Conservation (phyloP, 371 early-diverging fungal genomes). For the Haplosporangium sp. region DNA sequence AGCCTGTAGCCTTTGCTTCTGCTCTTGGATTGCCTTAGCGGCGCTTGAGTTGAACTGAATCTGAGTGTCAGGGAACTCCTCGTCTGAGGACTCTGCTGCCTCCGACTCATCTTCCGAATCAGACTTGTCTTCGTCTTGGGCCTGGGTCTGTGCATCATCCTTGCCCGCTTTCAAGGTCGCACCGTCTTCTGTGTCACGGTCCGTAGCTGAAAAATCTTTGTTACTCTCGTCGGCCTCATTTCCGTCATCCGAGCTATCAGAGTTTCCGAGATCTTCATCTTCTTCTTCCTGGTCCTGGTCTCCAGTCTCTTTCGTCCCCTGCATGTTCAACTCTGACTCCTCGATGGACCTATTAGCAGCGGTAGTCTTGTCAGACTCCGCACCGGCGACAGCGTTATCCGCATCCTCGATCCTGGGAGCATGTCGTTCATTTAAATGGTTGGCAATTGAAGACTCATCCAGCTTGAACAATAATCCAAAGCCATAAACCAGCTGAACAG, state of each 20-base stretch:
- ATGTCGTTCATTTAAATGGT: conserved; percentile 69
- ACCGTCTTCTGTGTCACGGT: conserved; percentile 19
- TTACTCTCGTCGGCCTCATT: conserved; percentile 30
- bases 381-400: conserved; percentile 20
- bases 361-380: background rate
- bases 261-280: conserved; percentile 17
- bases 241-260: conserved; percentile 38
- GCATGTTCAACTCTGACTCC: conserved; percentile 4
- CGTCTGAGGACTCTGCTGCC: conserved; percentile 57
- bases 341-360: conserved; percentile 22
- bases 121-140: conserved; percentile 19
- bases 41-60: conserved; percentile 48
- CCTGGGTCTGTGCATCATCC: conserved; percentile 18
- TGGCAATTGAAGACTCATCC: conserved; percentile 81
- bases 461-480: conserved; percentile 94
- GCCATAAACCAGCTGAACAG: conserved; percentile 96
- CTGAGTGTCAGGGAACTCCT: conserved; percentile 72
- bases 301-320: conserved; percentile 11
- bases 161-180: conserved; percentile 35
- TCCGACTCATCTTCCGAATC: conserved; percentile 51
- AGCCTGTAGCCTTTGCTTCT: conserved; percentile 5
- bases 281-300: conserved; percentile 17
- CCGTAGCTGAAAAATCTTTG: conserved; percentile 4
- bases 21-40: conserved; percentile 13
- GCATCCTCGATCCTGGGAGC: conserved; percentile 29